Evolutionary conservation across 768 basidiomycete genomes (phyloP).

Genomic region (Tylopilus rubrobrunneus): DNA sequence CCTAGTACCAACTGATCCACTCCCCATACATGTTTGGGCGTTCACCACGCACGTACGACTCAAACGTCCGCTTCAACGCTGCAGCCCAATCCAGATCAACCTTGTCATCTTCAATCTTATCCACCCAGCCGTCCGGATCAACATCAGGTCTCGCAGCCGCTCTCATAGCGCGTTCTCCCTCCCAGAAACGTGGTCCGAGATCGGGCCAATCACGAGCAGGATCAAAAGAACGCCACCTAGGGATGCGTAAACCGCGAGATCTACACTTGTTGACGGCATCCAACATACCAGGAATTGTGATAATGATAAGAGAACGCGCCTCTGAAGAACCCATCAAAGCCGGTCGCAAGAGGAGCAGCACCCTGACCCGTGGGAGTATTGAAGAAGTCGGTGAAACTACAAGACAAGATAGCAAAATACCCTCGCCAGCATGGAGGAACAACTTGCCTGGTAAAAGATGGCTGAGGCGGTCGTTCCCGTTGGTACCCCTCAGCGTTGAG

Average conservation of each 20-base stretch:
- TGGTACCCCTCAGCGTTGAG: background rate
- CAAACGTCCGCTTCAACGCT: constrained; percentile 93
- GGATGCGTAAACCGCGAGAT: constrained; percentile 28
- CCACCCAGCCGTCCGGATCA: background rate
- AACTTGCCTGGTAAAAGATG: background rate
- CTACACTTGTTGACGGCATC: background rate
- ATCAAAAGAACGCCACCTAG: constrained; percentile 94
- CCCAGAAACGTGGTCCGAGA: constrained; percentile 72
- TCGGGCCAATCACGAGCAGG: constrained; percentile 86
- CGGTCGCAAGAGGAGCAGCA: background rate
- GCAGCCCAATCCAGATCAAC: constrained; percentile 58
- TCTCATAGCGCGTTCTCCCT: constrained; percentile 68
- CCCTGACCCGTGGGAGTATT: background rate
- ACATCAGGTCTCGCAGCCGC: constrained; percentile 7
- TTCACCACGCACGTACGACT: constrained; percentile 83
- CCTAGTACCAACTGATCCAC: constrained; percentile 36
- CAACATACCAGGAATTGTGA: background rate
- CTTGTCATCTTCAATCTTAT: constrained; percentile 42
- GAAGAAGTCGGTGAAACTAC: background rate
- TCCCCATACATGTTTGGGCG: constrained; percentile 90
- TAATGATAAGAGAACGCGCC: background rate
- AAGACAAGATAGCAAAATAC: background rate
- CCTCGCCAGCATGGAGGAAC: background rate
- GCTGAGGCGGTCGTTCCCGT: background rate
- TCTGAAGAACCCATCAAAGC: background rate